Evolutionary conservation across 768 basidiomycete species (phyloP), one percentile per base, ranked within the genome.

Genomic region (Suillus subalutaceus): DNA sequence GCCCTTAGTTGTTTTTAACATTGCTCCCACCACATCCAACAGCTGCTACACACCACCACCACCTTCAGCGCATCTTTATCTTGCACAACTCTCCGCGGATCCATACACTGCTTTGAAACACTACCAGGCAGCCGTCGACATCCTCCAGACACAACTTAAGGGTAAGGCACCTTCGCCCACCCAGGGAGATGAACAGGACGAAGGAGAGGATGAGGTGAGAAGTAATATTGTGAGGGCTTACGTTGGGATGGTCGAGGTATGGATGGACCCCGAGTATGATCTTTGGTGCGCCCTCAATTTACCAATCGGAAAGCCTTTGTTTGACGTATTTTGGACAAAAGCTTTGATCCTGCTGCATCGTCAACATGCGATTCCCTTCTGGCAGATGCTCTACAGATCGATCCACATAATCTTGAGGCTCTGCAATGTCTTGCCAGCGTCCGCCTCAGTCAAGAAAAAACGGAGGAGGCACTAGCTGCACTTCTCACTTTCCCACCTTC

Each of bases 211-310:
- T 3, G 90, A 92, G 69, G 75, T 88, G 58, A 88, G 82, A 72
- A 84, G 77, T 40, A 92, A 88, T 72, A 88, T 90, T 64, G 89
- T 95, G 13, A 83, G 90, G 48, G 93, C 93, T 9, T 83, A 96
- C 26, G 84, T 95, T 38, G 91, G 91, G 9, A 95, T 96, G 85
- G 90, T 96, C 32, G 96, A 97, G 74, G 92, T 96, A 18, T 97
- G 95, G 95, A 97, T 97, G 94, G 92, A 96, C 72, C 91, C 91
- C 38, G 84, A 85, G 2, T 90, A 90, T 69, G 94, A 96, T 82
- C 81, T 97, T 60, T 96, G 95, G 95, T 91, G 71, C 61, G 87
- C 74, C 40, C 41, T 26, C 20, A 4, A 65, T 40, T 30, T 20
- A 65, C 38, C 46, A 37, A 58, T n/a, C 32, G 18, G 55, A 10